Evolutionary conservation across 2,329 filamentous ascomycete genomes (phyloP).

Genomic region (Sordariomycetes sp.): DNA sequence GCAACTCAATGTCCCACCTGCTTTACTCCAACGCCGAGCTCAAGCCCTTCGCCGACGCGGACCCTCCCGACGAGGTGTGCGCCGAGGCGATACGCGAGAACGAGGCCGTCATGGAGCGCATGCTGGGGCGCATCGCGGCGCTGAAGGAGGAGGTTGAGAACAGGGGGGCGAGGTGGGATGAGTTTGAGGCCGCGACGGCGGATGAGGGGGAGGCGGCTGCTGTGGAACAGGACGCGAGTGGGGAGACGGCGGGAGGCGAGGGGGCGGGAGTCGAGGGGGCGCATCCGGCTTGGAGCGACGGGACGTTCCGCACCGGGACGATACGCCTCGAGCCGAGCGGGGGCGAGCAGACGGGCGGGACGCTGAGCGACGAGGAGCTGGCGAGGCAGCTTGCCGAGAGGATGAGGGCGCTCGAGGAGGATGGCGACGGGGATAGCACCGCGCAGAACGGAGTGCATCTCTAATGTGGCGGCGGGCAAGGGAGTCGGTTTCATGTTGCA

Average conservation of each 20-base stretch:
- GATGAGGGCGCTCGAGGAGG: constrained; percentile 28
- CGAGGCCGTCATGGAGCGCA: constrained; percentile 51
- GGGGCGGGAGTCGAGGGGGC: constrained; percentile 5
- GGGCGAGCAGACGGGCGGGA: constrained; percentile 22
- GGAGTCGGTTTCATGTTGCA: constrained; percentile 20
- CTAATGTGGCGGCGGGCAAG: constrained; percentile 16
- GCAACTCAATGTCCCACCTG: constrained; percentile 62
- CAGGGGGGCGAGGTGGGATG: constrained; percentile 41
- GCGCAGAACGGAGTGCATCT: constrained; percentile 43
- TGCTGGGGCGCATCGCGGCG: constrained; percentile 51
- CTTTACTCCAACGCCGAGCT: constrained; percentile 63
- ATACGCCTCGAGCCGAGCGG: constrained; percentile 17
- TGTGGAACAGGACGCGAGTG: constrained; percentile 6
- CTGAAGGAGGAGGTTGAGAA: constrained; percentile 51
- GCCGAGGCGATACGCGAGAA: constrained; percentile 64
- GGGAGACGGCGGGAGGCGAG: constrained; percentile 2
- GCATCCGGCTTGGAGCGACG: constrained; percentile 43
- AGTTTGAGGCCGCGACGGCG: constrained; percentile 33
- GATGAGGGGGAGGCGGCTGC: constrained; percentile 14
- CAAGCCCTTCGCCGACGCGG: constrained; percentile 45
- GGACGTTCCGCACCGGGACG: constrained; percentile 48
- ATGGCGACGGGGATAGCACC: constrained; percentile 13
- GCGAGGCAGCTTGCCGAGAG: constrained; percentile 39
- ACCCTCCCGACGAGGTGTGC: constrained; percentile 51
- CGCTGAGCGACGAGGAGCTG: constrained; percentile 45